Evolutionary conservation across 2,329 filamentous ascomycete genomes (phyloP).

Genomic region (Podosphaera aphanis): DNA sequence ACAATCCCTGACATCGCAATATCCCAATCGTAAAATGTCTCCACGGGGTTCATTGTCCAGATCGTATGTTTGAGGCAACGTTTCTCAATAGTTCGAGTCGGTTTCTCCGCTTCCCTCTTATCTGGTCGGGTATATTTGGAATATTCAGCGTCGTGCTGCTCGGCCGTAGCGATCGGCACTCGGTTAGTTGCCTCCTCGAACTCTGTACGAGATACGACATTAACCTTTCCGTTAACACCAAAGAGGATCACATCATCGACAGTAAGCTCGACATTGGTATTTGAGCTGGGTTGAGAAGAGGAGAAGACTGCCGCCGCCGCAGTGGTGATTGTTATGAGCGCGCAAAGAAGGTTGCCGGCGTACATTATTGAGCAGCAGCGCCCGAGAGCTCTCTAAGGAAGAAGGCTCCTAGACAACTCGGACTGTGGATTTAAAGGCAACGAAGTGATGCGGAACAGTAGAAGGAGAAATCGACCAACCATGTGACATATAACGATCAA

Average conservation of each 20-base stretch:
- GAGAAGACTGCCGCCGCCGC: too few relatives aligned
- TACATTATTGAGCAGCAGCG: too few relatives aligned
- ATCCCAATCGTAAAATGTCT: conserved; percentile 20
- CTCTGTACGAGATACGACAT: not conserved
- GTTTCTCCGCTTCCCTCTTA: not conserved
- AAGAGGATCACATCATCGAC: not conserved
- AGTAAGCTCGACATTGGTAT: not conserved
- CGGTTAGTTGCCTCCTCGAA: not conserved
- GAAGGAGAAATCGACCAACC: too few relatives aligned
- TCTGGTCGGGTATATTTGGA: not conserved
- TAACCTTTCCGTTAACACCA: not conserved
- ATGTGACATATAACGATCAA: too few relatives aligned
- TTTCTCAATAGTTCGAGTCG: not conserved
- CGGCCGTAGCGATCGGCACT: not conserved
- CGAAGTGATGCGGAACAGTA: too few relatives aligned
- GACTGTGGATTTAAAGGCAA: too few relatives aligned
- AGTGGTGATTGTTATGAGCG: too few relatives aligned
- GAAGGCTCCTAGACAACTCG: too few relatives aligned
- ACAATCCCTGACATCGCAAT: conserved; percentile 18
- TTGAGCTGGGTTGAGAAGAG: too few relatives aligned
- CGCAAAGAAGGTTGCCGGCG: too few relatives aligned
- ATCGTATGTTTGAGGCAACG: conserved; percentile 4
- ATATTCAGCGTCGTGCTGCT: too few relatives aligned
- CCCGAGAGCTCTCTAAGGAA: too few relatives aligned
- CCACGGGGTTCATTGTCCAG: conserved; percentile 10